Evolutionary conservation across 1,284 basidiomycete species (phyloP), one percentile per base, ranked within the genome.

Genomic region (Boletellus deceptivus): DNA sequence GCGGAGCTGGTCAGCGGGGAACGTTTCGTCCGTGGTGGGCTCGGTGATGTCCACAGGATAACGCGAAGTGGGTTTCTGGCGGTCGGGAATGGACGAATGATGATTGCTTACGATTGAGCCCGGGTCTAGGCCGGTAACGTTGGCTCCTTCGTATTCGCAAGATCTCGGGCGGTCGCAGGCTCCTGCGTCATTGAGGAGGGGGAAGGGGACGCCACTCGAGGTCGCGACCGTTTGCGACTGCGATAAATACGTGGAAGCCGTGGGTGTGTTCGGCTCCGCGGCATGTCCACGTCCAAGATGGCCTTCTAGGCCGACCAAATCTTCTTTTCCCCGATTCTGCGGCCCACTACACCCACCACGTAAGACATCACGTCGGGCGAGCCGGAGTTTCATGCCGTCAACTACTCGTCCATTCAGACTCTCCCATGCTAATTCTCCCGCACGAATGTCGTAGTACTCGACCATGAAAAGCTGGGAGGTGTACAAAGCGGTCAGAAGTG

Each of bases 391-490:
- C 72, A 78, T 72, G 34, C 73, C 77, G 52, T 75, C 76, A 35
- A 77, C 58, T 36, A 64, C 58, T 38, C 70, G 68, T 16, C 69
- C 71, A 35, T 78, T 55, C 27, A 83, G 57, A 44, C 65, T 67
- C 46, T 58, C 63, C 56, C 74, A 77, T 38, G 78, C 77, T 7
- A 71, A 69, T 33, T 70, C 68, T 6, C 80, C 80, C 40, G 78
- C 75, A 29, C 82, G 75, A 18, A 77, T 70, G 60, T 89, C 84
- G 61, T 75, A 82, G 59, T 80, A 89, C 55, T 89, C 84, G 42
- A 82, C 77, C 42, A 69, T 68, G 65, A 80, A 86, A 24, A 73
- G 65, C 68, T 78, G 63, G 13, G 46, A 52, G 43, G 46, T 22
- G 50, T 35, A 50, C 27, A 50, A 56, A 40, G 24, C 29, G n/a